phyloP scores from a whole-genome alignment of 169 alveolate species.

The Plasmodium gallinaceum region DNA sequence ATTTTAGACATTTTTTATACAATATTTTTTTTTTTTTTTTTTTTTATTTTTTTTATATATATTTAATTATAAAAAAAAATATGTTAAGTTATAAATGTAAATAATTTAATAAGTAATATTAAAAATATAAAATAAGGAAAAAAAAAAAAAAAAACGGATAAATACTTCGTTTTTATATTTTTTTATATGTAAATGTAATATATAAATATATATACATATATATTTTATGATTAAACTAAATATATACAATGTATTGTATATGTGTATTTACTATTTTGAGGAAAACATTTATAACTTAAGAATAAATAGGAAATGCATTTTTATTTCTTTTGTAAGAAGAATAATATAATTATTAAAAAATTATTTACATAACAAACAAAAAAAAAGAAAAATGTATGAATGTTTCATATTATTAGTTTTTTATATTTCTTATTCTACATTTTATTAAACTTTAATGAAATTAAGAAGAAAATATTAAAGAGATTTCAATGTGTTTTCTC shows the following conservation, averaged over 20 bases:
- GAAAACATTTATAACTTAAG: not conserved
- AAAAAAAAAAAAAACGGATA: not conserved
- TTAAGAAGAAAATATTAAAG: not conserved
- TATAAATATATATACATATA: not conserved
- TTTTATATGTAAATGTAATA: not conserved
- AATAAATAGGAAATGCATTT: not conserved
- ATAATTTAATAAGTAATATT: conserved; percentile 1
- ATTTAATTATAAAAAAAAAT: not conserved
- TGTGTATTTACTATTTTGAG: not conserved
- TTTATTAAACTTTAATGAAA: not conserved
- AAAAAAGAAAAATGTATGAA: too few species aligned
- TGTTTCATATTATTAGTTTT: not conserved
- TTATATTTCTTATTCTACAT: not conserved
- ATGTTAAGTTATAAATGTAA: conserved; percentile 18
- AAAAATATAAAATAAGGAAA: not conserved
- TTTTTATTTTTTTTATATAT: not conserved
- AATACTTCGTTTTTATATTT: conserved; percentile 7
- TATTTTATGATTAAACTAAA: not conserved
- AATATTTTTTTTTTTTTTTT: not conserved
- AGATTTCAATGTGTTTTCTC: not conserved
- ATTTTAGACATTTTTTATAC: not conserved
- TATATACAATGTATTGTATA: not conserved
- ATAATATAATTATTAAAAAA: too few species aligned
- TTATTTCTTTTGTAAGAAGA: not conserved
- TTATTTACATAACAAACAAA: too few species aligned